A percentile compares a stretch with the other conserved stretches of the same genome.
Evolutionary conservation across 495 filamentous ascomycete genomes (phyloP).

Genomic region (Xeromyces bisporus): DNA sequence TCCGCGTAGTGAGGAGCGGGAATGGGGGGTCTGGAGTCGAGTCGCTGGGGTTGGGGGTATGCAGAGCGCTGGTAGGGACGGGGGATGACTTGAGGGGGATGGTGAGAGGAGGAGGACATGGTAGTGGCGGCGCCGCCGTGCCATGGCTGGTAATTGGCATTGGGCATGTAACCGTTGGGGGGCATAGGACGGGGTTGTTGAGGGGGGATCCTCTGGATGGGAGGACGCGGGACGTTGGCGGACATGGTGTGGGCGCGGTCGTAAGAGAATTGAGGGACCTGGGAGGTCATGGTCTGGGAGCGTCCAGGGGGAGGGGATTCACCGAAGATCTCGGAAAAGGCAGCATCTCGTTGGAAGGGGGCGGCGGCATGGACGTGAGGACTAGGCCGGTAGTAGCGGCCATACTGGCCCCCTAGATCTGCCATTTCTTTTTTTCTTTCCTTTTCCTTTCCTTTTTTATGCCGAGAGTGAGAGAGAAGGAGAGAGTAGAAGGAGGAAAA

Average conservation of each 20-base stretch:
- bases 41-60: slow-evolving; percentile 49
- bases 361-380: slow-evolving; percentile 53
- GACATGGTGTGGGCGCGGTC: slow-evolving; percentile 81
- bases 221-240: slow-evolving; percentile 38
- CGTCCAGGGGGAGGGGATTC: slow-evolving; percentile 70
- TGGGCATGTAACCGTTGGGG: slow-evolving; percentile 29
- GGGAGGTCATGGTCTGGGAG: slow-evolving; percentile 71
- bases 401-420: slow-evolving; percentile 61
- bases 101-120: slow-evolving; percentile 38
- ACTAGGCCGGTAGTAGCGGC: slow-evolving; percentile 48
- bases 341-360: slow-evolving; percentile 79
- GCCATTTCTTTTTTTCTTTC: slow-evolving; percentile 44
- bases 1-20: slow-evolving; percentile 39
- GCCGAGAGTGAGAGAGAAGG: slow-evolving; percentile 1
- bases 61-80: slow-evolving; percentile 44
- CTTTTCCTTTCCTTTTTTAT: neutral
- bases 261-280: slow-evolving; percentile 37
- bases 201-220: slow-evolving; percentile 27
- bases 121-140: slow-evolving; percentile 37
- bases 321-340: slow-evolving; percentile 93
- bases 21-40: slow-evolving; percentile 52
- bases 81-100: slow-evolving; percentile 45
- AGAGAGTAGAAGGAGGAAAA: no score
- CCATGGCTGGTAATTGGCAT: slow-evolving; percentile 28
- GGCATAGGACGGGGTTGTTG: slow-evolving; percentile 46